phyloP scores from a whole-genome alignment of 2,329 filamentous ascomycete genomes.

The Microsporum ferrugineum region DNA sequence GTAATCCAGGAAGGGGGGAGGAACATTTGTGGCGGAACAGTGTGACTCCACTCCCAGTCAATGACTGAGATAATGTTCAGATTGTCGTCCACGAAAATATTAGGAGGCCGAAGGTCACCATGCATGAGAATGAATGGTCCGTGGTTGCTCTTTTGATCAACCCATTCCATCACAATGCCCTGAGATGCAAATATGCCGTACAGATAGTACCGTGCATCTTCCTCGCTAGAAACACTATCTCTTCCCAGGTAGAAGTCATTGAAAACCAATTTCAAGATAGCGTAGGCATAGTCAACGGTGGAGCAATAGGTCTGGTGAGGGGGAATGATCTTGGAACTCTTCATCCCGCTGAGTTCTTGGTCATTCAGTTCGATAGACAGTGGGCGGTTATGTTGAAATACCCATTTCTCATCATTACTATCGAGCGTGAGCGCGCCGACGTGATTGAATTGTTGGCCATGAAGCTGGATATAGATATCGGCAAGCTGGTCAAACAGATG shows the following conservation, averaged over 20 bases:
- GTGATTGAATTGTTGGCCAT: constrained; percentile 6
- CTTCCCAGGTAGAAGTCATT: constrained; percentile 7
- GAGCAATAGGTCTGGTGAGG: constrained; percentile 7
- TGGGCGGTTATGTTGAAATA: constrained; percentile 7
- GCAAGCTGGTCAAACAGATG: constrained; percentile 2
- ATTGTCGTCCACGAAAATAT: constrained; percentile 10
- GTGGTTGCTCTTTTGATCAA: constrained; percentile 7
- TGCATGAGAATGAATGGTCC: constrained; percentile 12
- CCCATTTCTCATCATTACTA: constrained; percentile 6
- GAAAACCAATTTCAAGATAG: constrained; percentile 6
- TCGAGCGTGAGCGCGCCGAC: constrained; percentile 8
- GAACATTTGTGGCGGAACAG: constrained; percentile 8
- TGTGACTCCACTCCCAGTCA: constrained; percentile 11
- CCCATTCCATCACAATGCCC: constrained; percentile 11
- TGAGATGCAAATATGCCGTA: constrained; percentile 9
- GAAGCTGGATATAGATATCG: constrained; percentile 7
- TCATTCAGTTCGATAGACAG: constrained; percentile 5
- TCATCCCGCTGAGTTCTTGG: constrained; percentile 6
- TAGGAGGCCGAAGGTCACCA: constrained; percentile 11
- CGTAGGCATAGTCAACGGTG: constrained; percentile 8
- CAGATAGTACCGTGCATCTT: constrained; percentile 10
- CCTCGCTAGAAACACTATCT: constrained; percentile 6
- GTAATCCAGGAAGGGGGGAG: constrained; percentile 7
- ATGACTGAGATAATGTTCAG: constrained; percentile 9
- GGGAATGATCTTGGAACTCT: constrained; percentile 5